Evolutionary conservation across 805 yeast genomes (phyloP), one percentile per base, ranked within the genome.

Genomic region (Myxozyma vanderwaltii): DNA sequence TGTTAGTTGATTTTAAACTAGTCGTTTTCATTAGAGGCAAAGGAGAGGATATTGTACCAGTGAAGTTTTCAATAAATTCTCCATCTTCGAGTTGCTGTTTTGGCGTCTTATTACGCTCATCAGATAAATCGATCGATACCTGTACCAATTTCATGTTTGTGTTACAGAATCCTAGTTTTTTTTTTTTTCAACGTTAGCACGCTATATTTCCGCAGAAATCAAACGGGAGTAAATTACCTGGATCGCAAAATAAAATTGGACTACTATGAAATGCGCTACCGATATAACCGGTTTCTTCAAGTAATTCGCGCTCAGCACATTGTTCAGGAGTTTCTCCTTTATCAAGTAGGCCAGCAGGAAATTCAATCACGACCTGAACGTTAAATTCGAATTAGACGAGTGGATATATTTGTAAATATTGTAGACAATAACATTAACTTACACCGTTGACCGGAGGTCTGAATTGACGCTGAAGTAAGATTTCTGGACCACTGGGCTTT

Each of bases 301-400:
- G 81, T 64, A 92, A 75, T 72, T 92, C 99, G 63, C 99, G 81
- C 54, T 85, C 77, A 0, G 99, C 98, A 39, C 97, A 90, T 4
- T 81, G 74, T 64, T 85, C 91, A 27, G 89, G 73, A 0, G 86
- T 72, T 72, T 94, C 98, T 31, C 47, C 45, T 1, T 91, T 89
- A 72, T 92, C 99, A 43, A 94, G 81, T 63, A 92, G 77, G 0
- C 99, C 99, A 0, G 99, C 99, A 0, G 99, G 99, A 71, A 91
- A 81, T 73, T 92, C 99, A 63, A 92, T 84, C 69, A 62, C 65
- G 17, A 62, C 56, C 65, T 61, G n/a, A n/a, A n/a, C n/a, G n/a
- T n/a, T n/a, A n/a, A n/a, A n/a, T n/a, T n/a, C n/a, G n/a, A n/a
- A n/a, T n/a, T n/a, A n/a, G n/a, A n/a, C n/a, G n/a, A n/a, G n/a